Evolutionary conservation across 371 early-diverging fungal species (phyloP), one percentile per base, ranked within the genome.

Genomic region (Aphelidium insulamus): DNA sequence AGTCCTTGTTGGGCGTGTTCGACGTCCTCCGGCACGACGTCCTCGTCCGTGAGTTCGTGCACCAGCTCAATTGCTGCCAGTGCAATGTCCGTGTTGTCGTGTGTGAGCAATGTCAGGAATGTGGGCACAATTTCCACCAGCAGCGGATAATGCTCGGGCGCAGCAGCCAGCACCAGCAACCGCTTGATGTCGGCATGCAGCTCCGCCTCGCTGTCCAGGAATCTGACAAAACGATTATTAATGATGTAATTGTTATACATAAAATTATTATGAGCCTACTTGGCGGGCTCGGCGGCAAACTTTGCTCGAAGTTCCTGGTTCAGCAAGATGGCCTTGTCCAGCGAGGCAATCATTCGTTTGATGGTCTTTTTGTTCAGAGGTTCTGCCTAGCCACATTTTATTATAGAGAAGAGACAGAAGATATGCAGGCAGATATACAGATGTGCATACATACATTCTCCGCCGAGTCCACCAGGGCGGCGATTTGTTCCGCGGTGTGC

Each of bases 161-260:
- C 75, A 32, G 79, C 72, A 4, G 77, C 70, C 31, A 82, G 49
- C 7, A 62, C 51, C 40, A 69, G 50, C 29, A 92, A 44, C 18
- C 59, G 61, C 38, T 82, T 75, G 38, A 87, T 69, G 21, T 73
- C 77, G 41, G 79, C 84, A 37, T 85, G 90, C 25, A 92, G 55
- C 39, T 87, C 90, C 1, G 85, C 70, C 49, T 92, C 94, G 17
- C 88, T 87, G 34, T 88, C 90, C 51, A 85, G 72, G 49, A 86
- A 91, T 40, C 70, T 55, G 36, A 23, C 19, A 3, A 55, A 50
- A 26, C 37, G 12, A 6, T 34, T 26, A 6, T 11, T 14, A 29
- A 26, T 18, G 12, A 25, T 15, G 12, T 5, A n/a, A 24, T 10
- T 35, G 3, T 26, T 1, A 9, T 9, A 30, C 9, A 24, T 20